Evolutionary conservation across 2,329 filamentous ascomycete species (phyloP), one percentile per base, ranked within the genome.

Genomic region (Parastagonospora nodorum): DNA sequence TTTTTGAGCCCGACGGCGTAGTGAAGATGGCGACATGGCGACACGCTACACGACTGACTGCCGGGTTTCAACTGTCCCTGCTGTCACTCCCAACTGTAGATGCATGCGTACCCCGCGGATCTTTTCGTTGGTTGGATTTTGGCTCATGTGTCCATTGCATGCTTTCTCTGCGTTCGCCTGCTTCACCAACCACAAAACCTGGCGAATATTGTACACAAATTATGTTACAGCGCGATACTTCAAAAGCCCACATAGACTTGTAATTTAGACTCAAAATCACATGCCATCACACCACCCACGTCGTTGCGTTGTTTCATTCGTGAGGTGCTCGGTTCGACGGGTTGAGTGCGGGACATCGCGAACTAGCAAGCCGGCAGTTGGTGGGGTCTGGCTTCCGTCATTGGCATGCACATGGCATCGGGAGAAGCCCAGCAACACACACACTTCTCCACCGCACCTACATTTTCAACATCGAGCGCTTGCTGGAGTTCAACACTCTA

Each of bases 401-500:
- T 41, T 33, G 4, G 41, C 41, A 42, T 30, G 41, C 33, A 24
- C 19, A 24, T 24, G 19, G 19, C 19, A 24, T 24, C 19, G 19
- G 19, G 19, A 24, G 19, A 8, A 28, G 32, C 24, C 24, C 11
- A 27, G 11, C 29, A 47, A 51, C n/a, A 51, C 30, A n/a, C 15
- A 42, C 38, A 48, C 53, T 14, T 40, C 45, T 42, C 38, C 46
- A 54, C 48, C 50, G 48, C 54, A 43, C 55, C 54, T 57, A 42
- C 59, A 60, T 63, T 58, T 61, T 65, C 57, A 60, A 64, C 57
- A 57, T 37, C 33, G 14, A 16, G 24, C 59, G 45, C 41, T 44
- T 50, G 58, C 60, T 60, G 53, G 63, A 71, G 68, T 66, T 71
- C 68, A 71, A 72, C 67, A 72, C 68, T 73, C 64, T 63, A 58